These are phyloP conservation scores for Piloderma croceum DNA, from an alignment of 768 basidiomycete species.

Conservation along the genomic window DNA sequence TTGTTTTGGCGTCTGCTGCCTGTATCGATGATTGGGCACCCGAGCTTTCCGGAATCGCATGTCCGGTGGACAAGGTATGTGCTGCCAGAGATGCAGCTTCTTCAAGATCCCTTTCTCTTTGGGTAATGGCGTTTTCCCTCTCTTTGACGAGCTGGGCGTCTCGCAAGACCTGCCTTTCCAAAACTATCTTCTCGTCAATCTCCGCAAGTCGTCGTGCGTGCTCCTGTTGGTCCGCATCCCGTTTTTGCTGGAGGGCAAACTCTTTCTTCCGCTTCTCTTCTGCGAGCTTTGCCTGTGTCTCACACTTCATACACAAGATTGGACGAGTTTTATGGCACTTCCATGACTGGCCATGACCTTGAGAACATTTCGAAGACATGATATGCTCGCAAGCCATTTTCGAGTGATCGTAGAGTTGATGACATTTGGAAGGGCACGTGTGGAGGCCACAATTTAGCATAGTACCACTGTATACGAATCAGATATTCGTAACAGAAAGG, in stretches of 20 bases:
- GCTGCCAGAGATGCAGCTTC: constrained; percentile 5
- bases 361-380: constrained; percentile 35
- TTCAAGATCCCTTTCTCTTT: constrained; percentile 33
- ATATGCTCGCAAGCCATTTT: constrained; percentile 43
- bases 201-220: constrained; percentile 39
- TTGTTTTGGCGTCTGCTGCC: neutral
- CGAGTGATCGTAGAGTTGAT: constrained; percentile 49
- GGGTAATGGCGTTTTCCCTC: constrained; percentile 18
- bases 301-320: constrained; percentile 40
- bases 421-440: constrained; percentile 55
- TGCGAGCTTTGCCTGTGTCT: constrained; percentile 36
- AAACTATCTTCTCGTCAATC: constrained; percentile 37
- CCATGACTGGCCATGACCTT: constrained; percentile 38
- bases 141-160: constrained; percentile 27
- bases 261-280: constrained; percentile 38
- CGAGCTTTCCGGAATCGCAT: neutral
- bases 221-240: constrained; percentile 38
- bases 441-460: constrained; percentile 49
- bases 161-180: constrained; percentile 23
- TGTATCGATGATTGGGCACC: neutral
- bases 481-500: neutral
- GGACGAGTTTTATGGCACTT: constrained; percentile 38
- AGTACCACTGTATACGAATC: constrained; percentile 33
- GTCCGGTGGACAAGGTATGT: neutral
- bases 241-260: constrained; percentile 36